Base-by-base conservation (phyloP, 2,329 filamentous ascomycete species). In the Alternaria hordeiaustralica region DNA sequence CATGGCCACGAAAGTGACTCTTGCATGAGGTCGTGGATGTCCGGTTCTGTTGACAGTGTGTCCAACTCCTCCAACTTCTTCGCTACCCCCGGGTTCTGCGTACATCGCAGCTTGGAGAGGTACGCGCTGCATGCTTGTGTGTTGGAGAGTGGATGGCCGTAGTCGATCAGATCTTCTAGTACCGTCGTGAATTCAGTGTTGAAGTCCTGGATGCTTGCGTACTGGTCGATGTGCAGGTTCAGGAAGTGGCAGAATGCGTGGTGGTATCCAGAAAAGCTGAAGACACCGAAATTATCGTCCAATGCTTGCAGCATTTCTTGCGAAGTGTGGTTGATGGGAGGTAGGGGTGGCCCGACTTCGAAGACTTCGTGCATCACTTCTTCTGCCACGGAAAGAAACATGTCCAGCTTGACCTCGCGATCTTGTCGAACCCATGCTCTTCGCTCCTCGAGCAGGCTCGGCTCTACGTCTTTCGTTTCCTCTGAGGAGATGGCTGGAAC, bases 331-430 rank as follows among this genome's bases (percentile, higher is more conserved):
- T 74, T 71, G 2, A 72, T 69, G 25, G 78, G 78, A 13, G 77
- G 78, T 3, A 79, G 65, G 25, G 75, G 75, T 28, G 76, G 76
- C 8, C 75, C 74, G 41, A 76, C 74, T 54, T 78, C 73, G 53
- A 80, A 76, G 2, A 79, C 68, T 12, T 79, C 78, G n/a, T 75
- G 67, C 68, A 79, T 79, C 55, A 79, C 77, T 26, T 80, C 77
- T 58, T 80, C 76, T 23, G 72, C 66, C 15, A 80, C 30, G 0
- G 78, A 80, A 7, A 79, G 69, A 66, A 79, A 80, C 10, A 80
- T 73, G 58, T 79, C 77, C 8, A 78, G 66, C 65, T 78, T 79
- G 46, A 77, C 75, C 41, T 78, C 78, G 20, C 78, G 72, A 55
- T 79, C 78, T 46, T 75, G 74, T 58, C 74, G 76, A 28, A 75